Evolutionary conservation across 2,329 filamentous ascomycete genomes (phyloP).

Genomic region (Microdochium trichocladiopsis): DNA sequence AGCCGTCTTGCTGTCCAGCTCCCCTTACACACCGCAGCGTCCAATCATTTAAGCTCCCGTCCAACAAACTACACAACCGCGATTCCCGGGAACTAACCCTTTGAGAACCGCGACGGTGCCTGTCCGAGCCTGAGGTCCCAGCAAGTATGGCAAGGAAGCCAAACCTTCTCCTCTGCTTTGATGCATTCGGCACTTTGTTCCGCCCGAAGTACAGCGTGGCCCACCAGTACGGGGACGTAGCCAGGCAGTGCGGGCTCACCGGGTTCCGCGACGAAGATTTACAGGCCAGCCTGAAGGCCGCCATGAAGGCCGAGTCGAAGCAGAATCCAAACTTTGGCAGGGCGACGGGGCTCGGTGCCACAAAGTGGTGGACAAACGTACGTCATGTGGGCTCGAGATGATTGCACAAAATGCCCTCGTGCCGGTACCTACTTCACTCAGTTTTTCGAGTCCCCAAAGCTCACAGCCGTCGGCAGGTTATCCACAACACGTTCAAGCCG

Average conservation of each 20-base stretch:
- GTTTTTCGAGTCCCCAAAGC: too few relatives aligned
- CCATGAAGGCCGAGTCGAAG: conserved; percentile 39
- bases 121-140: too few relatives aligned
- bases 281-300: conserved; percentile 21
- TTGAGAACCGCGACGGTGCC: too few relatives aligned
- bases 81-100: too few relatives aligned
- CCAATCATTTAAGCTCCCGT: too few relatives aligned
- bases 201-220: conserved; percentile 40
- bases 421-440: too few relatives aligned
- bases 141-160: conserved; percentile 1
- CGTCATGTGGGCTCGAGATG: too few relatives aligned
- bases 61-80: too few relatives aligned
- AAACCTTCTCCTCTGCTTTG: conserved; percentile 52
- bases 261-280: conserved; percentile 33
- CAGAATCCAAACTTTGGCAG: conserved; percentile 54
- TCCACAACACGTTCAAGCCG: conserved; percentile 43
- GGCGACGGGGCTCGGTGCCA: conserved; percentile 38
- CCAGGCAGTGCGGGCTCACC: conserved; percentile 39
- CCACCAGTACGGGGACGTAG: conserved; percentile 46
- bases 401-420: too few relatives aligned
- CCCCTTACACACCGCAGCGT: too few relatives aligned
- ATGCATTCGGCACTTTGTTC: conserved; percentile 61
- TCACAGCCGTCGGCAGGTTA: conserved; percentile 36
- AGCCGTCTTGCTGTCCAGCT: too few relatives aligned
- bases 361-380: conserved; percentile 55